Evolutionary conservation across 2,329 filamentous ascomycete species (phyloP).

Genomic region (Fusarium virguliforme): DNA sequence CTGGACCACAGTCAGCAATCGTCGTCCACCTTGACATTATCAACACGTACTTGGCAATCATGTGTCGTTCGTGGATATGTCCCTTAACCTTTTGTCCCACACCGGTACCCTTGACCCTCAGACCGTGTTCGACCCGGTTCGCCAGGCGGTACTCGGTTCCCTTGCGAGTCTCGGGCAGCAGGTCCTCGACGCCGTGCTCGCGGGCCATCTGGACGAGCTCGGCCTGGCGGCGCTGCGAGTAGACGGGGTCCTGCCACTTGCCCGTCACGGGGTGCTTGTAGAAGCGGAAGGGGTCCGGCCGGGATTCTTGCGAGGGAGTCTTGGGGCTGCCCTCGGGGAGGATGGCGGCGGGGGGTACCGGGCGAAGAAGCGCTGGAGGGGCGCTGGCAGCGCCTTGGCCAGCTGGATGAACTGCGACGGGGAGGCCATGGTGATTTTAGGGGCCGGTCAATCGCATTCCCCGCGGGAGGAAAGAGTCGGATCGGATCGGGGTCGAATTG

Average conservation of each 20-base stretch:
- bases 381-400: slow-evolving; percentile 81
- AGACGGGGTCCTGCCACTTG: slow-evolving; percentile 86
- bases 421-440: slow-evolving; percentile 55
- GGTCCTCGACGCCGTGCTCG: slow-evolving; percentile 83
- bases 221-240: slow-evolving; percentile 89
- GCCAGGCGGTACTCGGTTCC: slow-evolving; percentile 79
- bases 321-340: slow-evolving; percentile 62
- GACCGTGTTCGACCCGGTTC: slow-evolving; percentile 82
- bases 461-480: slow-evolving; percentile 1
- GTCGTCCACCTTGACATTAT: slow-evolving; percentile 4
- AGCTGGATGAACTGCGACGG: slow-evolving; percentile 67
- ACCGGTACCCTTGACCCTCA: slow-evolving; percentile 93
- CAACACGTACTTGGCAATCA: slow-evolving; percentile 78
- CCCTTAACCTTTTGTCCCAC: slow-evolving; percentile 95
- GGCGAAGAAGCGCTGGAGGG: slow-evolving; percentile 88
- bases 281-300: slow-evolving; percentile 85
- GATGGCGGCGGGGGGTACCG: slow-evolving; percentile 85
- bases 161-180: slow-evolving; percentile 85
- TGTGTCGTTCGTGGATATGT: slow-evolving; percentile 89
- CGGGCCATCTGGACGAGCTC: slow-evolving; percentile 90
- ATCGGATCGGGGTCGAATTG: slow-evolving; percentile 6
- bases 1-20: slow-evolving; percentile 59
- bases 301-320: slow-evolving; percentile 69
- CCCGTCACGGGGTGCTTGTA: slow-evolving; percentile 85
- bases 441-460: slow-evolving; percentile 43